phyloP scores from a whole-genome alignment of 371 early-diverging fungal species.

The Mucor sp. region DNA sequence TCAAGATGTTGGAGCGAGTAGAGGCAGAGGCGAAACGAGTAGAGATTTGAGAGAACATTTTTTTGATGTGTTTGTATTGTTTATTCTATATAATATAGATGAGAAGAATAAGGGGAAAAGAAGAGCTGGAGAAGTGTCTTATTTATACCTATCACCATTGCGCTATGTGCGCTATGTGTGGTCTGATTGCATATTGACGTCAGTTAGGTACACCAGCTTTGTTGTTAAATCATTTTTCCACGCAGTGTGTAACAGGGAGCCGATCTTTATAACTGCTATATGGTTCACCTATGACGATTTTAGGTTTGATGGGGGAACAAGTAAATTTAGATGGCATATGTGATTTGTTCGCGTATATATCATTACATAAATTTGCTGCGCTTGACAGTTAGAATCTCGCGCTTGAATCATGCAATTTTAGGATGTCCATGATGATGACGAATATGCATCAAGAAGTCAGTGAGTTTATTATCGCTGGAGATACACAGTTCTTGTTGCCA shows the following conservation, averaged over 20 bases:
- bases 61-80: background rate
- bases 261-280: background rate
- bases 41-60: conserved; percentile 10
- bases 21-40: conserved; percentile 1
- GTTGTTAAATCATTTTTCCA: background rate
- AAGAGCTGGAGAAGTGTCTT: background rate
- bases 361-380: background rate
- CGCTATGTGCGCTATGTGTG: background rate
- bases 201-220: background rate
- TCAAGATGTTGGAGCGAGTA: conserved; percentile 5
- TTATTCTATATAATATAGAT: too few species aligned
- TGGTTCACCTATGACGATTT: background rate
- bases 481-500: too few species aligned
- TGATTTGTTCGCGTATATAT: background rate
- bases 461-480: too few species aligned
- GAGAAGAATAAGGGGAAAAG: background rate
- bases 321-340: background rate
- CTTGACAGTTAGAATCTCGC: background rate
- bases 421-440: too few species aligned
- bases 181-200: conserved; percentile 11
- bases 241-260: background rate
- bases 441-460: too few species aligned
- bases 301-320: background rate
- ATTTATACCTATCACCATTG: background rate
- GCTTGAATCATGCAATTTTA: background rate